Percentiles rank a stretch among this genome's conserved stretches.
phyloP scores from a whole-genome alignment of 495 filamentous ascomycete species.

The Tuber calosporum region DNA sequence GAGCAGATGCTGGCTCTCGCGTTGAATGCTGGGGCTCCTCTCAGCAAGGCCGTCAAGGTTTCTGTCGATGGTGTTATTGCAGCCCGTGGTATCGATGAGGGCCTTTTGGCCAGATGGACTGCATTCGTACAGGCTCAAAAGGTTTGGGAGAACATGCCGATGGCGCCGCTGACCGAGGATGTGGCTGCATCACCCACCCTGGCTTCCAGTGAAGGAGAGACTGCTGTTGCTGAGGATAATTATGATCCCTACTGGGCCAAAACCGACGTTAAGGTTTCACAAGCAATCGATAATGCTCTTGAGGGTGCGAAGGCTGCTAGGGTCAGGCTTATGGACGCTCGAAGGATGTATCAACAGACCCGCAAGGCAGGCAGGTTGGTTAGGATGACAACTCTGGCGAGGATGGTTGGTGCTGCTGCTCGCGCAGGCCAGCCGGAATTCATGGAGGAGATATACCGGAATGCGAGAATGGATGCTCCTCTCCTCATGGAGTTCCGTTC shows the following conservation, averaged over 20 bases:
- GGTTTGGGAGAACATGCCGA: conserved; percentile 28
- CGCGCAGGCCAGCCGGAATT: conserved; percentile 64
- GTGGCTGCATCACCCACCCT: conserved; percentile 25
- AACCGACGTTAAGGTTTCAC: conserved; percentile 86
- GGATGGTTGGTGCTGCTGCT: conserved; percentile 83
- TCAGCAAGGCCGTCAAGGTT: conserved; percentile 18
- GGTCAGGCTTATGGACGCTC: conserved; percentile 68
- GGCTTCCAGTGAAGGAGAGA: conserved; percentile 32
- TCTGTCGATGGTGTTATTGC: conserved; percentile 29
- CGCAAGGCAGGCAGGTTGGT: conserved; percentile 85
- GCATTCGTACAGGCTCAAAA: conserved; percentile 38
- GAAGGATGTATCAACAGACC: conserved; percentile 80
- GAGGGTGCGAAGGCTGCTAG: conserved; percentile 61
- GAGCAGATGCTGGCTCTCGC: conserved; percentile 36
- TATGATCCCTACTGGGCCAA: conserved; percentile 84
- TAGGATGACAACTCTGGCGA: conserved; percentile 90
- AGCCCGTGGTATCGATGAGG: conserved; percentile 43
- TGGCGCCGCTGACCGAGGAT: conserved; percentile 25
- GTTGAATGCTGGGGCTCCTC: conserved; percentile 24
- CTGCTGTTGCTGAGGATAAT: conserved; percentile 58
- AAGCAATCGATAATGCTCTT: conserved; percentile 77
- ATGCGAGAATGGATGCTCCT: conserved; percentile 82
- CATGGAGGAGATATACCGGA: conserved; percentile 75
- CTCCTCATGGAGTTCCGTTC: conserved; percentile 69
- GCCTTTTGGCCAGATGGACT: conserved; percentile 45